Conservation (phyloP, 176 grass and related monocot genomes). For the Aegilops umbellulata region DNA sequence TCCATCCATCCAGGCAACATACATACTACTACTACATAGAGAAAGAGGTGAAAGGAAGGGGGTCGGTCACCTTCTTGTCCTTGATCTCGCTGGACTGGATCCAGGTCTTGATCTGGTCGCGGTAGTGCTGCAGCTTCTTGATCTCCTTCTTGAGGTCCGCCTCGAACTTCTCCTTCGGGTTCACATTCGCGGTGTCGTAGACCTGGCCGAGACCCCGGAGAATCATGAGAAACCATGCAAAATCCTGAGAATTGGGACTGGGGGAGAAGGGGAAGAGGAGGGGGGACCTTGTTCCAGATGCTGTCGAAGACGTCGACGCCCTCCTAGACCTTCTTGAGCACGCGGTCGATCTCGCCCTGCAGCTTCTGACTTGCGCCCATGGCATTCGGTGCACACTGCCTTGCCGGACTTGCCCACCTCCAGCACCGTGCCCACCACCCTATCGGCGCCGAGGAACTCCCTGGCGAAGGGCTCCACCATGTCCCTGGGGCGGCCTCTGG, state of each 20-base stretch:
- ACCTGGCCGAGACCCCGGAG: constrained; percentile 38
- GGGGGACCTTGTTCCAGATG: constrained; percentile 90
- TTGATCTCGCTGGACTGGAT: constrained; percentile 99
- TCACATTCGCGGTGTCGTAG: constrained; percentile 94
- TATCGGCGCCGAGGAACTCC: too few relatives aligned
- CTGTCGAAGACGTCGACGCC: constrained; percentile 99
- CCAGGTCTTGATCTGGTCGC: constrained; percentile 99
- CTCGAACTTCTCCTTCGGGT: constrained; percentile 99
- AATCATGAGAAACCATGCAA: too few relatives aligned
- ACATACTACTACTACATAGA: too few relatives aligned
- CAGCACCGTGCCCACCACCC: too few relatives aligned
- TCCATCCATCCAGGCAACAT: too few relatives aligned
- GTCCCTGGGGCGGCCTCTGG: too few relatives aligned
- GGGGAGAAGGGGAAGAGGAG: too few relatives aligned
- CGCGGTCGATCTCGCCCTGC: constrained; percentile 97
- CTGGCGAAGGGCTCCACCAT: too few relatives aligned
- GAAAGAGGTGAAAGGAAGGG: too few relatives aligned
- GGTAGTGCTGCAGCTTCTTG: constrained; percentile 95
- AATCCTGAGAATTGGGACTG: too few relatives aligned
- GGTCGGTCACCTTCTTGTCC: constrained; percentile 83
- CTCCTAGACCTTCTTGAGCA: constrained; percentile 90
- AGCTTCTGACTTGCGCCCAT: constrained; percentile 98
- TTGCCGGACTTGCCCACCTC: too few relatives aligned
- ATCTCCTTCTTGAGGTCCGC: constrained; percentile 99
- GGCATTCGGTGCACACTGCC: neutral